Percentiles rank a stretch among this genome's conserved stretches.
phyloP scores from a whole-genome alignment of 805 yeast species.

The Wickerhamomyces canadensis region DNA sequence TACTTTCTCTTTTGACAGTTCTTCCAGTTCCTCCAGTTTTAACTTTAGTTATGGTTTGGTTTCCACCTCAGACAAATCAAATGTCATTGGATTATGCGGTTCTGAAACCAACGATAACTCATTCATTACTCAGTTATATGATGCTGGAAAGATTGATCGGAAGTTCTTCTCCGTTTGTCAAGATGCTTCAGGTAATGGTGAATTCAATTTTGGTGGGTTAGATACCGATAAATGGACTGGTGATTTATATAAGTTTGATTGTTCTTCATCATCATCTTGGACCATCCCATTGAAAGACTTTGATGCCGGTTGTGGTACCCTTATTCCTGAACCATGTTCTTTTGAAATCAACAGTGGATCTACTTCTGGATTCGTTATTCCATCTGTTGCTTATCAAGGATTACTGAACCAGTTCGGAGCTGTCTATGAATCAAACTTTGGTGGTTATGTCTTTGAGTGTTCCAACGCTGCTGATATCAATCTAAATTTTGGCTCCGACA shows the following conservation, averaged over 20 bases:
- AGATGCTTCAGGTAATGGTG: constrained; percentile 5
- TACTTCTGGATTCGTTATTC: constrained; percentile 11
- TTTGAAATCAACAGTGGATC: constrained; percentile 15
- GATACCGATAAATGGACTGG: constrained; percentile 45
- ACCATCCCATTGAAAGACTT: constrained; percentile 22
- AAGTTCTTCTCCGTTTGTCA: constrained; percentile 14
- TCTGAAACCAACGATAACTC: constrained; percentile 2
- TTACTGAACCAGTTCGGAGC: constrained; percentile 11
- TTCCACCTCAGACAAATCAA: constrained; percentile 2
- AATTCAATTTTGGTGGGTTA: constrained; percentile 42
- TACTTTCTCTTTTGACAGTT: constrained; percentile 6
- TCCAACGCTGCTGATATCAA: constrained; percentile 7
- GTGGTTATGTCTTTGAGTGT: constrained; percentile 13
- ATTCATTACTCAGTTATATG: constrained; percentile 7
- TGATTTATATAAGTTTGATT: constrained; percentile 19
- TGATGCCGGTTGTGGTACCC: constrained; percentile 11
- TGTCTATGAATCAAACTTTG: constrained; percentile 7
- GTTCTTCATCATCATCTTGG: constrained; percentile 7
- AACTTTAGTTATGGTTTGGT: constrained; percentile 9
- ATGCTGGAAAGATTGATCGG: constrained; percentile 6
- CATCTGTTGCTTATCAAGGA: constrained; percentile 9
- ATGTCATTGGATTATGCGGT: constrained; percentile 13
- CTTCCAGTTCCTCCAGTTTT: not conserved
- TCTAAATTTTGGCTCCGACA: constrained; percentile 14
- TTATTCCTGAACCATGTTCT: constrained; percentile 8